These are phyloP conservation scores for Fusarium succisae DNA, from an alignment of 2,329 filamentous ascomycete species.

Conservation along the genomic window DNA sequence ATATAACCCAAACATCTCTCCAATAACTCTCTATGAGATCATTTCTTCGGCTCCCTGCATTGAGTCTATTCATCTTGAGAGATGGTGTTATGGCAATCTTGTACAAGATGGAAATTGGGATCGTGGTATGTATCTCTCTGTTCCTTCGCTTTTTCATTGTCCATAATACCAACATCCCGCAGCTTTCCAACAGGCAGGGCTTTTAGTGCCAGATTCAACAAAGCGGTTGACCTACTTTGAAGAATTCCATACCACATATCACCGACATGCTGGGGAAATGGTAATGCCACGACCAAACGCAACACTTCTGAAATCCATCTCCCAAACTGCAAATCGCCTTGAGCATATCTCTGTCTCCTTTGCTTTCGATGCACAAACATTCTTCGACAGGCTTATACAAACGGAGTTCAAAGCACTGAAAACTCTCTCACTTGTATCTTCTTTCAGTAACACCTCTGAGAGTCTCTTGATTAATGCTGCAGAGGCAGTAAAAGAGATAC, in stretches of 20 bases:
- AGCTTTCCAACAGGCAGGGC: accelerated
- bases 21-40: neutral
- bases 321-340: neutral
- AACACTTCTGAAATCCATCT: neutral
- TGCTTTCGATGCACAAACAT: neutral
- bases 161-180: accelerated
- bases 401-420: neutral
- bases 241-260: neutral
- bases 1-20: slow-evolving; percentile 3
- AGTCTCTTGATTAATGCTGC: neutral
- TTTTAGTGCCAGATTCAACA: accelerated
- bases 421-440: neutral
- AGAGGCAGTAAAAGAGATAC: neutral
- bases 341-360: neutral
- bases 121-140: neutral
- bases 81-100: slow-evolving; percentile 3
- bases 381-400: neutral
- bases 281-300: neutral
- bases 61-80: slow-evolving; percentile 19
- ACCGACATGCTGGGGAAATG: accelerated
- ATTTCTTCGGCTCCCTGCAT: neutral
- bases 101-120: neutral
- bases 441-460: neutral
- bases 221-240: neutral
- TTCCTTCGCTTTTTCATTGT: accelerated